Evolutionary conservation across 257 asterid genomes (phyloP), one percentile per base, ranked within the genome.

Genomic region (Scutellaria galericulata): DNA sequence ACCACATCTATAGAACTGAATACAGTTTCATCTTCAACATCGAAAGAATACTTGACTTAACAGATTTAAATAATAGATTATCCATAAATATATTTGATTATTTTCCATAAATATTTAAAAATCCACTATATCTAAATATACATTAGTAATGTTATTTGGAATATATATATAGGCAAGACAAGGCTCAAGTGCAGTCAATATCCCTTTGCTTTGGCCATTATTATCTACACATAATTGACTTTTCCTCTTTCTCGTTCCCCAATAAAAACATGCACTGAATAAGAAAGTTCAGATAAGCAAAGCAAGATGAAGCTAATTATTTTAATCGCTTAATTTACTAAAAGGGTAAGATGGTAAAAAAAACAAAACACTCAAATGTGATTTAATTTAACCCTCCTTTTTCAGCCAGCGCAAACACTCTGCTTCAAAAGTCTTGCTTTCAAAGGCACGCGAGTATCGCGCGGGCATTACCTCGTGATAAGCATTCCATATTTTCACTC

Each of bases 151-250:
- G 37, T 31, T 31, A 31, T 31, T 31, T 31, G 37, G 37, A 31
- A 31, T 47, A 50, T 50, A n/a, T n/a, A 50, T 22, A 54, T 18
- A 54, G n/a, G 3, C 20, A 18, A 72, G 70, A 72, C 83, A 74
- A 74, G 42, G 5, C 20, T 45, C 70, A 74, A 74, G 77, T 74
- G 64, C 66, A 74, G 77, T 71, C 81, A 66, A 66, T 77, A 50
- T 59, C 71, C 71, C 61, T 50, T 57, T 66, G 40, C 59, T 41
- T 47, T 56, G 68, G 67, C 52, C 66, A 9, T 65, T 68, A 48
- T 7, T 31, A 13, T 50, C 6, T 44, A 5, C 42, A 27, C 54
- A 18, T 37, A 41, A 39, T 58, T 14, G 4, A 15, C 35, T 40
- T 66, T 64, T 48, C 62, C 46, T 57, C 73, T 52, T 77, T 71